phyloP scores from a whole-genome alignment of 495 filamentous ascomycete species.

The Podospora fimiseda region DNA sequence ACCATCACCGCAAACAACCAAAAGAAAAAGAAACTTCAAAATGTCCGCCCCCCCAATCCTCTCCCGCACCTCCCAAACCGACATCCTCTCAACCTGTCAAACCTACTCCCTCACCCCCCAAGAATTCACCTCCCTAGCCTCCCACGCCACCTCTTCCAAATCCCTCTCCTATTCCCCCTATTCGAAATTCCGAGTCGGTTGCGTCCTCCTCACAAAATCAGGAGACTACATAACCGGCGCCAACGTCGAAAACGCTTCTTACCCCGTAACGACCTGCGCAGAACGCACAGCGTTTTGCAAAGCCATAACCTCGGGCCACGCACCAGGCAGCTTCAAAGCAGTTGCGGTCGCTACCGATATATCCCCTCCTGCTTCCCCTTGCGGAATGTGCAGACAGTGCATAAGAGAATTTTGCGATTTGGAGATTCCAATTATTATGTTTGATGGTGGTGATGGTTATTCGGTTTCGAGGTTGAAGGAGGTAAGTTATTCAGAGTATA shows the following conservation, averaged over 20 bases:
- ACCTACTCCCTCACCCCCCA: conserved; percentile 45
- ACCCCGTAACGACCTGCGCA: conserved; percentile 91
- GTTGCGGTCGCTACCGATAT: conserved; percentile 84
- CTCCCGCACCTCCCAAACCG: conserved; percentile 19
- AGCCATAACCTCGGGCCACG: conserved; percentile 65
- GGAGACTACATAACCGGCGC: conserved; percentile 63
- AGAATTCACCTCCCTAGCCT: conserved; percentile 57
- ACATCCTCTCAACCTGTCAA: conserved; percentile 27
- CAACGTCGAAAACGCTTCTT: conserved; percentile 92
- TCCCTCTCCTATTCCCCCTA: conserved; percentile 84
- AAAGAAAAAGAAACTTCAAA: conserved; percentile 6
- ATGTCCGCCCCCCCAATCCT: conserved; percentile 7
- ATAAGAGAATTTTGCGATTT: conserved; percentile 72
- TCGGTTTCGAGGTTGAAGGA: conserved; percentile 67
- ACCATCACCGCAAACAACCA: background rate
- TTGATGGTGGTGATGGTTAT: conserved; percentile 64
- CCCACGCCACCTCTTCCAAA: conserved; percentile 59
- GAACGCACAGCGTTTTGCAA: conserved; percentile 78
- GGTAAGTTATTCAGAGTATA: conserved; percentile 38
- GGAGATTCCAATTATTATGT: conserved; percentile 81
- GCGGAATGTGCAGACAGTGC: conserved; percentile 62
- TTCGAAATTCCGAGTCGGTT: conserved; percentile 87
- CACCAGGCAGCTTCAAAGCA: conserved; percentile 57
- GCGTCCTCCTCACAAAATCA: conserved; percentile 61
- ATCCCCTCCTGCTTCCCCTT: conserved; percentile 61